Percentiles rank a stretch among this genome's conserved stretches.
These are phyloP conservation scores for Vickermania spadyakhi DNA, from an alignment of 208 protist species.

Conservation along the genomic window DNA sequence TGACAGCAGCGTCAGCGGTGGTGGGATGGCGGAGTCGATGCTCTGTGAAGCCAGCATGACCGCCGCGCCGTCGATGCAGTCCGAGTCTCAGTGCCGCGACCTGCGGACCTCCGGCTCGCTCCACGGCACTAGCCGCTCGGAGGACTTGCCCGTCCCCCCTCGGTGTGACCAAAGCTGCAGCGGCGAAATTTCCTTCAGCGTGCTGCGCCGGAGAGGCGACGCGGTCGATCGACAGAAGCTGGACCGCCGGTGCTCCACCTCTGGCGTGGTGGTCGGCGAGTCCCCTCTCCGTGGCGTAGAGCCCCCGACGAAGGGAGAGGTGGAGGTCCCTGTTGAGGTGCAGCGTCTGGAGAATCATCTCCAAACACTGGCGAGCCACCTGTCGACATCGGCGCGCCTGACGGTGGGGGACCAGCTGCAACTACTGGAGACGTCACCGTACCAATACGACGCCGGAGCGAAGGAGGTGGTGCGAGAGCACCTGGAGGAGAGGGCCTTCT, in stretches of 20 bases:
- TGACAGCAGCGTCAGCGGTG: neutral
- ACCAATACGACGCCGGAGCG: neutral
- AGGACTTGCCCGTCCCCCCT: too few species aligned
- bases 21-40: neutral
- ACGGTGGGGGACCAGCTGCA: neutral
- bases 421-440: neutral
- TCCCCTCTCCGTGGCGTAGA: neutral
- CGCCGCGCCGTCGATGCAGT: neutral
- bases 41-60: neutral
- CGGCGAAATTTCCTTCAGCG: neutral
- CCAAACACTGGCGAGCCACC: neutral
- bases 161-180: too few species aligned
- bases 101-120: neutral
- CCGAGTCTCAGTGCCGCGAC: neutral
- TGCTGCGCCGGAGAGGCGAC: neutral
- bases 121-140: neutral
- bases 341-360: neutral
- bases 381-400: neutral
- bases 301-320: neutral
- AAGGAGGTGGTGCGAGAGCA: neutral
- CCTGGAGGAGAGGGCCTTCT: neutral
- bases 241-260: neutral
- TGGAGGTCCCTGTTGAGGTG: neutral
- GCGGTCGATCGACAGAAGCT: neutral
- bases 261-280: neutral